Base-by-base conservation (phyloP, 139 green algal species). In the Chlamydomonas eustigma region DNA sequence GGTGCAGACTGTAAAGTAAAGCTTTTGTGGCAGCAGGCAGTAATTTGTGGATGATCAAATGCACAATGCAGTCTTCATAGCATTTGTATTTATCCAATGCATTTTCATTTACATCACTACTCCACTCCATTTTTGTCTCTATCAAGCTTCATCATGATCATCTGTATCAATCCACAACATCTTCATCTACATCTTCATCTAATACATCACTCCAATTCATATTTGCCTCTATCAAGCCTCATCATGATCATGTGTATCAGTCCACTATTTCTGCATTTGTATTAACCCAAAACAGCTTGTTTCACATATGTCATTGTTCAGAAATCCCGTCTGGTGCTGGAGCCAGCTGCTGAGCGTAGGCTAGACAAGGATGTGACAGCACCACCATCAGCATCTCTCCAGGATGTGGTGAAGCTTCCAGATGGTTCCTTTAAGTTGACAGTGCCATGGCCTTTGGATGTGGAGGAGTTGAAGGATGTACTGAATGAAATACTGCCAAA, bases 401-500 rank as follows among this genome's bases (percentile, higher is more conserved):
- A 58, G 44, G 12, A 58, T 12, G 18, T 18, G 44, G 12, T 58
- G 44, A 58, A 28, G 44, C 44, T 18, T 58, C 18, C 44, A 58
- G 18, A 58, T 58, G 44, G 12, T 58, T 12, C 25, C 58, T 22
- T 22, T 24, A 35, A 37, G 58, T 6, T 35, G 8, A 5, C 32
- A 28, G 58, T 70, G 24, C 58, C 58, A 18, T 70, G 58, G 58
- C 58, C 58, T 24, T 22, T 70, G 6, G 58, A 70, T 35, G 58
- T 35, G 24, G 58, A 70, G 58, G 58, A 70, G 58, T 28, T 70
- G 58, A 24, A 28, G 6, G 24, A 37, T 24, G 6, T 70, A 28
- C 58, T 70, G 58, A 28, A 22, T 24, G 25, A 24, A 8, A 24
- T 70, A 28, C 58, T 37, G 58, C 25, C 6, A 22, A 70, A 70